A percentile compares a stretch with the other conserved stretches of the same genome.
Conservation (phyloP, 352 stramenopile genomes). For the Phytophthora gonapodyides region DNA sequence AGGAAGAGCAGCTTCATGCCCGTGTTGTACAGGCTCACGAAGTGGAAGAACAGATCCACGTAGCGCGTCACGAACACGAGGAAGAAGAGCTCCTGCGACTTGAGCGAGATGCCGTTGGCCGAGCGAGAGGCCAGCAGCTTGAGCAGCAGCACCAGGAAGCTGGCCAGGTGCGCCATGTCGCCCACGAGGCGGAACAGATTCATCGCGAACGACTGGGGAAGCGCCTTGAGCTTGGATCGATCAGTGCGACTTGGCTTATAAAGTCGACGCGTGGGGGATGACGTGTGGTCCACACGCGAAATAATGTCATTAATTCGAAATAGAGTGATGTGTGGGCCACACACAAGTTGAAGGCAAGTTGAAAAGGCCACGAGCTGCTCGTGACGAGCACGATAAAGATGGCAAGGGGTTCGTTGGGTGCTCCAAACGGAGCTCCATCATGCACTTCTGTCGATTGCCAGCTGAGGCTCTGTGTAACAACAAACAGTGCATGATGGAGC, state of each 20-base stretch:
- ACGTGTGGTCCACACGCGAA: too few species aligned
- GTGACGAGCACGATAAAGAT: too few species aligned
- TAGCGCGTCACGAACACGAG: constrained; percentile 99
- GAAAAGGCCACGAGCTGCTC: too few species aligned
- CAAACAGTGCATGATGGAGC: too few species aligned
- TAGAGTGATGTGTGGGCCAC: too few species aligned
- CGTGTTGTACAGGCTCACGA: constrained; percentile 98
- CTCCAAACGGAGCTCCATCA: too few species aligned
- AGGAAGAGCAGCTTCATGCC: constrained; percentile 99
- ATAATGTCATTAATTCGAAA: too few species aligned
- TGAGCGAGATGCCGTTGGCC: constrained; percentile 95
- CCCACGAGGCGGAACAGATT: constrained; percentile 98
- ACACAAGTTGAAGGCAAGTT: too few species aligned
- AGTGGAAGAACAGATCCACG: constrained; percentile 98
- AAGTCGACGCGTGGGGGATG: neutral
- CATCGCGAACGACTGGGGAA: constrained; percentile 52
- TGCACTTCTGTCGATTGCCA: too few species aligned
- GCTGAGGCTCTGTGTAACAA: too few species aligned
- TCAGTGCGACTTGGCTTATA: constrained; percentile 12
- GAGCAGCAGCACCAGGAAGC: constrained; percentile 98
- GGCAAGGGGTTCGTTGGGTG: too few species aligned
- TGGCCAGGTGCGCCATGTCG: constrained; percentile 99
- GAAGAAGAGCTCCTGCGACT: constrained; percentile 99
- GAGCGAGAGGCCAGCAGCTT: constrained; percentile 92
- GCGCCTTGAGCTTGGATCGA: constrained; percentile 1